Evolutionary conservation across 768 basidiomycete species (phyloP), one percentile per base, ranked within the genome.

Genomic region (Phanerochaete sordida): DNA sequence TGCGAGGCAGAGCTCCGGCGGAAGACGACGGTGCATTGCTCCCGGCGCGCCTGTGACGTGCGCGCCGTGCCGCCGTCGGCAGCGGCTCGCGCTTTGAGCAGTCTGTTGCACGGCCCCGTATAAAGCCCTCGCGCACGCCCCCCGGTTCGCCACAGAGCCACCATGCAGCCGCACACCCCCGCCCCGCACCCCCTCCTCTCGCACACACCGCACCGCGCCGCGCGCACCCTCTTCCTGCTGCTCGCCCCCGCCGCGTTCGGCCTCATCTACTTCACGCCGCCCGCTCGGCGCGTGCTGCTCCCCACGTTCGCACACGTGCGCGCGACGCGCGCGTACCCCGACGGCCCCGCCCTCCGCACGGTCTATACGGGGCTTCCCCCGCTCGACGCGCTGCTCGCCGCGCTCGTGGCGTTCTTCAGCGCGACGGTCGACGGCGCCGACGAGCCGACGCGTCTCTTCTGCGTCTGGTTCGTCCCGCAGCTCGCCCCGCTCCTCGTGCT

Each of bases 401-500:
- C 39, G 6, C 52, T 53, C 19, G 61, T 43, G 5, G 61, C 57
- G 1, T 54, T 58, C 26, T 62, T 62, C 45, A 54, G 56, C 12
- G 57, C 57, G 13, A 51, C 51, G 6, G 61, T 62, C 3, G 61
- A 62, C n/a, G 61, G 61, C 2, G 49, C 47, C 3, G 61, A 62
- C 46, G 57, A 58, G 19, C 51, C 57, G n/a, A 62, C 61, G 16
- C 37, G 39, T 16, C 5, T 53, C 13, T 62, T 58, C 46, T 62
- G 61, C 39, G 21, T 62, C 37, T 62, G 61, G 61, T 62, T 62
- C 52, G 26, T 62, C 31, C 61, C 61, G 16, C 61, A 62, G 51
- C 61, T 62, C 4, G 33, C 24, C 26, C 31, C 50, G 12, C 26
- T 62, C 6, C 57, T 62, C 12, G 57, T 55, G 15, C 58, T 62